Evolutionary conservation across 202 grass and related monocot species (phyloP).

Genomic region (Setaria viridis): DNA sequence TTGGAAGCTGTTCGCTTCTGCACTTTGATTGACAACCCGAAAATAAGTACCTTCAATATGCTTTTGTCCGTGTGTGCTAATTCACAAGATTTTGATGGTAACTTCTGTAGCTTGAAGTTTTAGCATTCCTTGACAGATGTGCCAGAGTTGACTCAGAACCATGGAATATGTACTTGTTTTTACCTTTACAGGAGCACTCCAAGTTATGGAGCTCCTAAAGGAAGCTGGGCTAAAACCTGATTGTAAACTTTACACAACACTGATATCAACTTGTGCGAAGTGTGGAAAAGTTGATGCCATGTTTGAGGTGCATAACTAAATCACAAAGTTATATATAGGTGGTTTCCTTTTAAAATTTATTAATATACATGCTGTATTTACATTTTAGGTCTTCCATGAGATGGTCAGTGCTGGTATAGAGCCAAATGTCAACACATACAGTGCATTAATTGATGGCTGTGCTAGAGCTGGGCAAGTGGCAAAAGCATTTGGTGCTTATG

Average conservation of each 20-base stretch:
- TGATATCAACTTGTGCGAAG: conserved; percentile 95
- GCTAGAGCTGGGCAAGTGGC: conserved; percentile 93
- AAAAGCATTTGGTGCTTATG: conserved; percentile 99
- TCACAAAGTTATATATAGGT: conserved; percentile 17
- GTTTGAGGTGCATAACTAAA: conserved; percentile 88
- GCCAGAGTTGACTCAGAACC: conserved; percentile 24
- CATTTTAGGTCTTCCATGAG: conserved; percentile 91
- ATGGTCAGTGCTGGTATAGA: conserved; percentile 94
- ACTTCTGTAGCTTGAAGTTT: conserved; percentile 39
- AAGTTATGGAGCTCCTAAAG: conserved; percentile 93
- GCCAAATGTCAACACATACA: conserved; percentile 95
- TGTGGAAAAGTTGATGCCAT: conserved; percentile 99
- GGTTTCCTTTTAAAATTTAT: conserved; percentile 29
- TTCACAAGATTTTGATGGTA: conserved; percentile 94
- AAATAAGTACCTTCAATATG: conserved; percentile 99
- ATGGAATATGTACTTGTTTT: conserved; percentile 42
- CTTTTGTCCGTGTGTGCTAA: conserved; percentile 96
- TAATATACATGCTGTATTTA: conserved; percentile 18
- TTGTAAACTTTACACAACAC: conserved; percentile 95
- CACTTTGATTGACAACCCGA: conserved; percentile 78
- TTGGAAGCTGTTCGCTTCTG: conserved; percentile 83
- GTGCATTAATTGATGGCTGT: conserved; percentile 96
- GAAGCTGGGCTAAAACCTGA: conserved; percentile 92
- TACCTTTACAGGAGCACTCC: conserved; percentile 70
- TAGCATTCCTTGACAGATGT: conserved; percentile 28